Conservation (phyloP, 2,329 filamentous ascomycete species). For the Alternaria solani region DNA sequence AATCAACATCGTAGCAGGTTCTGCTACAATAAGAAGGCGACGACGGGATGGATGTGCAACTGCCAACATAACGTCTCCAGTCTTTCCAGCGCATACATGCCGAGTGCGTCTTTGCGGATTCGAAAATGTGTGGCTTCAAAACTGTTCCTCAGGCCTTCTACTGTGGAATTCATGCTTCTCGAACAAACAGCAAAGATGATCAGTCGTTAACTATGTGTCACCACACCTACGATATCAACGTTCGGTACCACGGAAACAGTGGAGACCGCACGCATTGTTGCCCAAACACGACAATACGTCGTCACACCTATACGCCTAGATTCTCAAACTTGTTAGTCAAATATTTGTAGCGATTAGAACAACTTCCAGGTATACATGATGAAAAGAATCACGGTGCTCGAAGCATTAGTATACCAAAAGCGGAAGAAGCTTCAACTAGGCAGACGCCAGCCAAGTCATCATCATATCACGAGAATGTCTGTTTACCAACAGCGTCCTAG, state of each 20-base stretch:
- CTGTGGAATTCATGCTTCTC: not conserved
- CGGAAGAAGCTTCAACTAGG: not conserved
- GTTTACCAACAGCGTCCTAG: not conserved
- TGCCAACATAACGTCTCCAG: not conserved
- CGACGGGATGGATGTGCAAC: not conserved
- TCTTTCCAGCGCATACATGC: not conserved
- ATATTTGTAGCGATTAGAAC: not conserved
- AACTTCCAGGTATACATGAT: not conserved
- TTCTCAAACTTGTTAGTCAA: not conserved
- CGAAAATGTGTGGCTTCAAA: not conserved
- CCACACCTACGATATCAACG: not conserved
- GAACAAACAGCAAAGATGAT: not conserved
- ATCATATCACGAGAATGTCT: not conserved
- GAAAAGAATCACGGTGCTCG: not conserved
- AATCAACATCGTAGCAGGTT: not conserved
- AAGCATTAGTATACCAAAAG: not conserved
- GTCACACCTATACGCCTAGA: not conserved
- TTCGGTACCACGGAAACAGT: constrained; percentile 1
- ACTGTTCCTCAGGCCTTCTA: not conserved
- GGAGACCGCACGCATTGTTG: not conserved
- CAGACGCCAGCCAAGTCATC: not conserved
- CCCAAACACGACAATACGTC: not conserved
- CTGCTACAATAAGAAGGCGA: not conserved
- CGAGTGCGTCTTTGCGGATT: not conserved
- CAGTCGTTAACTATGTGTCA: not conserved